A percentile compares a stretch with the other conserved stretches of the same genome.
Evolutionary conservation across 164 flowering plant genomes (phyloP).

Genomic region (Aristolochia contorta): DNA sequence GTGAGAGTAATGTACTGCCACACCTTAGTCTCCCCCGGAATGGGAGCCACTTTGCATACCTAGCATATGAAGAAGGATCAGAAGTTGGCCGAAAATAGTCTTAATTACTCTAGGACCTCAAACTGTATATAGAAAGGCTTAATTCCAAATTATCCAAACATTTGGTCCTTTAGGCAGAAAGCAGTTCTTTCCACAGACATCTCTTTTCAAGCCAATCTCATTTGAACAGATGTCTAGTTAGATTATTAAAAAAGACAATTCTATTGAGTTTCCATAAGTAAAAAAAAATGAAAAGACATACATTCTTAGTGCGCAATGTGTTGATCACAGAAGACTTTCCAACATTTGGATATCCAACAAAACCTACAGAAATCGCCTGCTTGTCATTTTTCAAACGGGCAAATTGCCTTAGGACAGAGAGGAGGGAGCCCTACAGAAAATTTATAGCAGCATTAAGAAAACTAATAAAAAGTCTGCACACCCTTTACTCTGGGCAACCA

Average conservation of each 20-base stretch:
- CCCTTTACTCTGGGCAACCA: neutral
- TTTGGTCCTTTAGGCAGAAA: too few relatives aligned
- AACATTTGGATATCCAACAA: slow-evolving; percentile 98
- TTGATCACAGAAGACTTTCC: slow-evolving; percentile 99
- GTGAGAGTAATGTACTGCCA: slow-evolving; percentile 98
- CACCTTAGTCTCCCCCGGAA: slow-evolving; percentile 98
- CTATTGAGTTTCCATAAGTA: neutral
- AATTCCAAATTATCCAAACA: too few relatives aligned
- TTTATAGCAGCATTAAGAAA: neutral
- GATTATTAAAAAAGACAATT: too few relatives aligned
- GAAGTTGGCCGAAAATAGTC: neutral
- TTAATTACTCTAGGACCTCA: too few relatives aligned
- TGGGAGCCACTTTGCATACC: slow-evolving; percentile 99
- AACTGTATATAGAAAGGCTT: too few relatives aligned
- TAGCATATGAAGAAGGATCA: slow-evolving; percentile 15
- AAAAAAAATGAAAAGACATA: slow-evolving; percentile 20
- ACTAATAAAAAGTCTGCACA: neutral
- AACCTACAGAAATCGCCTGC: slow-evolving; percentile 97
- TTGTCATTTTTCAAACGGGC: slow-evolving; percentile 93
- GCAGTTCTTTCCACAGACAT: too few relatives aligned
- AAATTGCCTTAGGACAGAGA: slow-evolving; percentile 87
- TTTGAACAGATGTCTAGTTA: too few relatives aligned
- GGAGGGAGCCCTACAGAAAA: slow-evolving; percentile 68
- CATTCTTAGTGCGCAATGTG: slow-evolving; percentile 90
- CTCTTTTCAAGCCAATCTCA: too few relatives aligned